Conservation (phyloP, 305 asterid species). For the Petunia hybrid region DNA sequence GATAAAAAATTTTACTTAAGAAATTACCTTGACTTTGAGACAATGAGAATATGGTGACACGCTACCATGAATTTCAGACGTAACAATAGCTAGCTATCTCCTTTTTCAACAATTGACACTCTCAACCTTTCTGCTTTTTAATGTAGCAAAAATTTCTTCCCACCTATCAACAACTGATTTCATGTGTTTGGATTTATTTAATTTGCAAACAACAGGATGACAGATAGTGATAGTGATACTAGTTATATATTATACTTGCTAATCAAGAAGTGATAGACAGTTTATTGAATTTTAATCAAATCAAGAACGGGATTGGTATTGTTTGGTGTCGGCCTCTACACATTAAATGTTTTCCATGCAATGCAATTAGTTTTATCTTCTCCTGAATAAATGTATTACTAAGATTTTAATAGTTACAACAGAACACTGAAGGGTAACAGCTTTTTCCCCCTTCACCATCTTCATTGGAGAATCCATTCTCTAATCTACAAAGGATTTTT, state of each 20-base stretch:
- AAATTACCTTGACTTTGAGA: conserved; percentile 25
- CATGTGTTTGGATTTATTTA: conserved; percentile 6
- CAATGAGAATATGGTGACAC: conserved; percentile 12
- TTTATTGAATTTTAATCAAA: conserved; percentile 32
- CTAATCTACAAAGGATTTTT: too few relatives aligned
- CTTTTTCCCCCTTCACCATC: background rate
- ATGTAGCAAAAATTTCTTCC: background rate
- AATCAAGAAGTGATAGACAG: conserved; percentile 36
- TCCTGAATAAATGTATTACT: conserved; percentile 30
- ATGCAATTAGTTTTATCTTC: conserved; percentile 33
- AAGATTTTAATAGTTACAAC: conserved; percentile 34
- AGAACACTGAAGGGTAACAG: background rate
- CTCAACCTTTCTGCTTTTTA: background rate
- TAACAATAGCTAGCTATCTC: background rate
- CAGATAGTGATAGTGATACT: conserved; percentile 27
- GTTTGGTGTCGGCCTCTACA: conserved; percentile 21
- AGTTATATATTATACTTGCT: background rate
- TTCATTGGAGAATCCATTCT: background rate
- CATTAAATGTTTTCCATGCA: conserved; percentile 48
- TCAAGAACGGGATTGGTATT: conserved; percentile 25
- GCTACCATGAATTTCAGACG: background rate
- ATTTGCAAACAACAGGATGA: background rate
- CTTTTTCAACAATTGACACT: conserved; percentile 7
- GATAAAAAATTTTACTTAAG: background rate
- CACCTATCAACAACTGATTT: background rate